Evolutionary conservation across 1,284 basidiomycete genomes (phyloP).

Genomic region (Boletus semigastroideus): DNA sequence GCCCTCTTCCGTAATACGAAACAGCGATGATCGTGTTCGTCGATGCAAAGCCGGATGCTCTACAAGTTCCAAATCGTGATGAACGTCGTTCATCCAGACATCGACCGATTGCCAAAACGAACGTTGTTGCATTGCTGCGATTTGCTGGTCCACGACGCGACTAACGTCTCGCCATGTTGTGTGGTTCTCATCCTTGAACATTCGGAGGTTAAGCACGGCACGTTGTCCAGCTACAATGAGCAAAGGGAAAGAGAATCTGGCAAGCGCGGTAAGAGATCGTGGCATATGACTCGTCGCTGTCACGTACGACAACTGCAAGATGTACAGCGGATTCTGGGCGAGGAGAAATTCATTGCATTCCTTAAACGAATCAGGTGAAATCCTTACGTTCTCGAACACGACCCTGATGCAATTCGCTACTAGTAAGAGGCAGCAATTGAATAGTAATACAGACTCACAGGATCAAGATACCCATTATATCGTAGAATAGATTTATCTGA

Average conservation of each 20-base stretch:
- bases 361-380: neutral
- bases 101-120: conserved; percentile 4
- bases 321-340: neutral
- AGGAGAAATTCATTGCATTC: neutral
- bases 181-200: neutral
- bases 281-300: neutral
- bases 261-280: neutral
- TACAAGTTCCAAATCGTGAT: neutral
- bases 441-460: neutral
- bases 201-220: conserved; percentile 10
- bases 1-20: neutral
- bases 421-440: neutral
- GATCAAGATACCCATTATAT: neutral
- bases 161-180: neutral
- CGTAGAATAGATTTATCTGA: conserved; percentile 1
- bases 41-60: neutral
- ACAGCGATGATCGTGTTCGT: neutral
- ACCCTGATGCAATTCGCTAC: neutral
- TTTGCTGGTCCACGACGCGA: neutral
- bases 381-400: neutral
- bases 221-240: conserved; percentile 7
- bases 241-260: conserved; percentile 5
- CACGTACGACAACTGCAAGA: neutral
- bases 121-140: conserved; percentile 1
- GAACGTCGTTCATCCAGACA: conserved; percentile 3